Percentiles rank a stretch among this genome's conserved stretches.
Evolutionary conservation across 140 eudicot genomes (phyloP).

Genomic region (Stevia rebaudiana): DNA sequence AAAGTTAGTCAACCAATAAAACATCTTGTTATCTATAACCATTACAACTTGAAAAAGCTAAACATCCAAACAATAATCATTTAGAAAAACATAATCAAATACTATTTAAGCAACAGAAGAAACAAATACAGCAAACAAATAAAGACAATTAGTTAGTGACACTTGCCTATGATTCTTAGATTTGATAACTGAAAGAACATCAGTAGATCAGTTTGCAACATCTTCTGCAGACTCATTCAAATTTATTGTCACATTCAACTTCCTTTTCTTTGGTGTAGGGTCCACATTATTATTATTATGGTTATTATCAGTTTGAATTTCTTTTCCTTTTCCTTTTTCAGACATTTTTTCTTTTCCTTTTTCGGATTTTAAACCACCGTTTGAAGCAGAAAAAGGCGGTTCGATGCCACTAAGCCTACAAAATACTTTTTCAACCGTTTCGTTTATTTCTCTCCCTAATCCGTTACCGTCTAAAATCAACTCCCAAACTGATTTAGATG

Average conservation of each 20-base stretch:
- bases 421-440: constrained; percentile 80
- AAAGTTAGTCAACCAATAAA: neutral
- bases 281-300: constrained; percentile 26
- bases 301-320: constrained; percentile 26
- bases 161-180: constrained; percentile 21
- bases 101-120: neutral
- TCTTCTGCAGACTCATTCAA: constrained; percentile 35
- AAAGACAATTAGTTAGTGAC: constrained; percentile 3
- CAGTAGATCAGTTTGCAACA: constrained; percentile 18
- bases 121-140: neutral
- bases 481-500: constrained; percentile 95
- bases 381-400: constrained; percentile 65
- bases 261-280: constrained; percentile 44
- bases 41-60: neutral
- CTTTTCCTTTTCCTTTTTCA: constrained; percentile 30
- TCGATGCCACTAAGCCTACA: constrained; percentile 78
- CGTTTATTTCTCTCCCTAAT: constrained; percentile 82
- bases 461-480: constrained; percentile 77
- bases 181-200: constrained; percentile 9
- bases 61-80: neutral
- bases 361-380: constrained; percentile 35
- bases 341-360: constrained; percentile 39
- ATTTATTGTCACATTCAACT: constrained; percentile 19
- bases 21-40: neutral
- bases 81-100: neutral